Conservation (phyloP, 129 eudicot genomes). For the Smallanthus sonchifolius region DNA sequence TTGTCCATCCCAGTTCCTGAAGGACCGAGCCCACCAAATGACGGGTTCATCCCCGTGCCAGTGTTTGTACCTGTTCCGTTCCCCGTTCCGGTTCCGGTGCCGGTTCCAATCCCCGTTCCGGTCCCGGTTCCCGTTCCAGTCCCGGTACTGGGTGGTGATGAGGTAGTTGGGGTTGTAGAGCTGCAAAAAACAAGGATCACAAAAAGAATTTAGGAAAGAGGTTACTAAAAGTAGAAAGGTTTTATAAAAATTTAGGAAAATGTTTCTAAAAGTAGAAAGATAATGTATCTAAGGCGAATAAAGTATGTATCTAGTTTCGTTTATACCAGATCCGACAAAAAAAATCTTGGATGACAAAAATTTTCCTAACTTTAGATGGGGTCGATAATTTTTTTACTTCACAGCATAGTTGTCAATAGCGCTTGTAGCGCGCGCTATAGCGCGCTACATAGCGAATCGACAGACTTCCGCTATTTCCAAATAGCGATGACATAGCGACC, state of each 20-base stretch:
- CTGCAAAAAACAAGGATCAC: conserved; percentile 20
- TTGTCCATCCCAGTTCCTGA: conserved; percentile 34
- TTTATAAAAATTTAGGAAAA: background rate
- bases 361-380: no score
- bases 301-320: background rate
- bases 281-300: background rate
- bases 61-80: conserved; percentile 14
- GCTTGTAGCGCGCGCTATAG: no score
- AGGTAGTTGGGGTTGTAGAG: conserved; percentile 25
- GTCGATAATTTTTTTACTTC: background rate
- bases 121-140: conserved; percentile 18
- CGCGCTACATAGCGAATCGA: no score
- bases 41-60: conserved; percentile 9
- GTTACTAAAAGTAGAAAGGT: background rate
- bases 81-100: conserved; percentile 21
- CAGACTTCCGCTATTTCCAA: no score
- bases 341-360: background rate
- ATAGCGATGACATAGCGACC: no score
- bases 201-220: background rate
- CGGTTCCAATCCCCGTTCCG: background rate
- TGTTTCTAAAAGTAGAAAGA: background rate
- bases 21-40: conserved; percentile 47
- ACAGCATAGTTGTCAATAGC: no score
- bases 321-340: background rate
- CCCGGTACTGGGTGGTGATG: conserved; percentile 27